A percentile compares a stretch with the other conserved stretches of the same genome.
Evolutionary conservation across 164 flowering plant genomes (phyloP).

Genomic region (Warburgia ugandensis): DNA sequence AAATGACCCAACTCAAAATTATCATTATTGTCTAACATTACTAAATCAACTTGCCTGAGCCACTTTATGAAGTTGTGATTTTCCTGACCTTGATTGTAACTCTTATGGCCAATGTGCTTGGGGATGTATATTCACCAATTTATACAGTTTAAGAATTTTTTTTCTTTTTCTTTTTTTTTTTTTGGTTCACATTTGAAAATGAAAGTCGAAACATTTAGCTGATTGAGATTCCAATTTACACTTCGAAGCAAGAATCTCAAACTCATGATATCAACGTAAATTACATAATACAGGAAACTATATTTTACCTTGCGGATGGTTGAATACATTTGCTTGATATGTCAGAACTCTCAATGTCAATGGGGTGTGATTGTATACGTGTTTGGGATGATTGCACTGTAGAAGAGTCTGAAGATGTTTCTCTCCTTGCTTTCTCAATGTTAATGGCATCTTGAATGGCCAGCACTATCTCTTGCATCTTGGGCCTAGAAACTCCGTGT

Average conservation of each 20-base stretch:
- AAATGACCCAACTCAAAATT: no score
- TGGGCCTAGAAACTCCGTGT: slow-evolving; percentile 59
- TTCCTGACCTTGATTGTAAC: no score
- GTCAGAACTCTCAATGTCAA: slow-evolving; percentile 64
- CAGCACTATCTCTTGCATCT: slow-evolving; percentile 76
- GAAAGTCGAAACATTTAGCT: neutral
- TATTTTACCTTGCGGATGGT: slow-evolving; percentile 63
- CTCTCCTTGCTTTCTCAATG: slow-evolving; percentile 38
- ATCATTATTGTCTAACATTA: no score
- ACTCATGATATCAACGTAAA: neutral
- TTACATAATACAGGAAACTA: neutral
- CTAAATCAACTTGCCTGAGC: no score
- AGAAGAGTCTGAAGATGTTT: slow-evolving; percentile 30
- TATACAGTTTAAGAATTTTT: neutral
- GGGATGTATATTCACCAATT: neutral
- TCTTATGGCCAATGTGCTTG: neutral
- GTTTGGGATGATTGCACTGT: slow-evolving; percentile 42
- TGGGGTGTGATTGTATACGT: slow-evolving; percentile 54
- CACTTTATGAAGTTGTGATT: no score
- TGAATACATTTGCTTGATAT: slow-evolving; percentile 35
- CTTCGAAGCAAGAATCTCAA: neutral
- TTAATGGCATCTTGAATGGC: slow-evolving; percentile 83
- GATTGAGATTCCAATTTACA: neutral
- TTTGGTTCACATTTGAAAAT: neutral
- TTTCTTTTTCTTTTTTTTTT: neutral